These are phyloP conservation scores for Spiromastix sp. DNA, from an alignment of 2,329 filamentous ascomycete species.

Conservation along the genomic window DNA sequence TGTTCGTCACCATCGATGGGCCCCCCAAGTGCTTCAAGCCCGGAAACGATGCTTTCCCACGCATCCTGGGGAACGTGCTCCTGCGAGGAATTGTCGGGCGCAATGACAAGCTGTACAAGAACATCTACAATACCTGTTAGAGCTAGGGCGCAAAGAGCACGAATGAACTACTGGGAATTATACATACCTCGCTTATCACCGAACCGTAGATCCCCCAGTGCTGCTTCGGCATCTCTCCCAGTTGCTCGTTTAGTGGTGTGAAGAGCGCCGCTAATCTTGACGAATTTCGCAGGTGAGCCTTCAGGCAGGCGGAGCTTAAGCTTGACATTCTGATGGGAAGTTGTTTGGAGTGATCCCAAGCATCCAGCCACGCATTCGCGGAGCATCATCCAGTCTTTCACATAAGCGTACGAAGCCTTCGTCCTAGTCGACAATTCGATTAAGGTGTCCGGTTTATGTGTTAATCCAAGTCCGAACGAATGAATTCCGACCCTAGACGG, in stretches of 20 bases:
- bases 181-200: slow-evolving; percentile 67
- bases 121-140: slow-evolving; percentile 50
- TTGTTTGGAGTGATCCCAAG: slow-evolving; percentile 79
- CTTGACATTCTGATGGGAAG: slow-evolving; percentile 97
- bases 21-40: slow-evolving; percentile 83
- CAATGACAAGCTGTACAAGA: slow-evolving; percentile 84
- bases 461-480: slow-evolving; percentile 91
- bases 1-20: slow-evolving; percentile 78
- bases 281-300: slow-evolving; percentile 93
- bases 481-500: slow-evolving; percentile 71
- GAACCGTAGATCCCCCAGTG: slow-evolving; percentile 82
- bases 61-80: slow-evolving; percentile 86
- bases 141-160: slow-evolving; percentile 1
- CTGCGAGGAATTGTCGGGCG: slow-evolving; percentile 70
- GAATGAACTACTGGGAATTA: not conserved
- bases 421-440: slow-evolving; percentile 92
- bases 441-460: slow-evolving; percentile 97
- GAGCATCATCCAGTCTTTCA: slow-evolving; percentile 99
- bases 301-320: slow-evolving; percentile 88
- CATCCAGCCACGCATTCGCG: slow-evolving; percentile 92
- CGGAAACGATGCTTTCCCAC: slow-evolving; percentile 96
- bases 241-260: slow-evolving; percentile 95
- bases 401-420: slow-evolving; percentile 94
- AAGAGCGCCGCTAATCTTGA: slow-evolving; percentile 93
- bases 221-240: slow-evolving; percentile 85